These are phyloP conservation scores for Aspergillus persii DNA, from an alignment of 2,329 filamentous ascomycete genomes.

Conservation along the genomic window DNA sequence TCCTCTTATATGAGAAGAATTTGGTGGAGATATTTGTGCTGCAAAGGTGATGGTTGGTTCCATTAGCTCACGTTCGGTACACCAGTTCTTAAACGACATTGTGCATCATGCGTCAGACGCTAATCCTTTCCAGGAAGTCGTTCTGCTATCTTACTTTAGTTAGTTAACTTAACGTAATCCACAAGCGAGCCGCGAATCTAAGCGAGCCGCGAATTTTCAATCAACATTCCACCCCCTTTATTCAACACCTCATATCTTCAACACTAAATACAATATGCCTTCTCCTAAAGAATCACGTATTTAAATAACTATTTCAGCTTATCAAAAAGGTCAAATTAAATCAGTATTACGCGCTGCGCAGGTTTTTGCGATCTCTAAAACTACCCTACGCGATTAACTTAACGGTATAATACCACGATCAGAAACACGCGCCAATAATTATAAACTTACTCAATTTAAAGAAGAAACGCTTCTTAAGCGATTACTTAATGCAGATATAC, in stretches of 20 bases:
- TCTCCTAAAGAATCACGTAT: not conserved
- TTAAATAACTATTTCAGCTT: constrained; percentile 2
- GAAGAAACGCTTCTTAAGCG: constrained; percentile 2
- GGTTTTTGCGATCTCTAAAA: constrained; percentile 2
- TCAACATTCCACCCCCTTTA: not conserved
- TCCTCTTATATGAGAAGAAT: too few species aligned
- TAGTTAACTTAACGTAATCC: constrained; percentile 17
- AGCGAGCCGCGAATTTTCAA: not conserved
- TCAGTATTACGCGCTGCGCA: not conserved
- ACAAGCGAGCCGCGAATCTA: not conserved
- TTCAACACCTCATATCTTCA: not conserved
- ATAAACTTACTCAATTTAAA: constrained; percentile 2
- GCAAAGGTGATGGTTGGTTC: too few species aligned
- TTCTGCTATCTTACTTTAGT: too few species aligned
- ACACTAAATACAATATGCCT: constrained; percentile 5
- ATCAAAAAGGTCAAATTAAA: constrained; percentile 3
- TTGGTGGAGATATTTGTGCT: too few species aligned
- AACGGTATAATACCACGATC: not conserved
- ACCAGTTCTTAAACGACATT: too few species aligned
- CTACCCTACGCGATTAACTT: not conserved
- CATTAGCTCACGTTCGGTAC: too few species aligned
- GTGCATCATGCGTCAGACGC: too few species aligned
- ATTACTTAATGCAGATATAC: constrained; percentile 5
- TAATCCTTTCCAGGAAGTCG: too few species aligned
- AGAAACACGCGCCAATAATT: constrained; percentile 4